These are phyloP conservation scores for Aspergillus heteromorphus DNA, from an alignment of 495 filamentous ascomycete species.

Conservation along the genomic window DNA sequence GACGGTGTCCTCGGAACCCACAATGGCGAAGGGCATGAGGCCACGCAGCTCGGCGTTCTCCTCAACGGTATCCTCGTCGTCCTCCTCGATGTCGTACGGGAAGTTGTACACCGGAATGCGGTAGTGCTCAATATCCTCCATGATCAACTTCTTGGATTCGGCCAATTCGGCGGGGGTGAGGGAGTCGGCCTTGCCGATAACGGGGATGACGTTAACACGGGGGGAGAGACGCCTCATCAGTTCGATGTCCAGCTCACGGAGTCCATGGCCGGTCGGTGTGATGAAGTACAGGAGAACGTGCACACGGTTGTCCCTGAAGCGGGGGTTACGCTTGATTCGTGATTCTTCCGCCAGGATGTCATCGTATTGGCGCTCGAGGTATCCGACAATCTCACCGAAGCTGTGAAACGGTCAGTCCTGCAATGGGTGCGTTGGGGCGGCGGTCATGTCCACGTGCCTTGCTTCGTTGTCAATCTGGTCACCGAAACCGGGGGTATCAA, in stretches of 20 bases:
- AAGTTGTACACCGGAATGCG: slow-evolving; percentile 99
- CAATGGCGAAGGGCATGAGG: slow-evolving; percentile 98
- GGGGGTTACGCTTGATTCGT: slow-evolving; percentile 99
- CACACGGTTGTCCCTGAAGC: slow-evolving; percentile 98
- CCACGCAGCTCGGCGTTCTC: slow-evolving; percentile 96
- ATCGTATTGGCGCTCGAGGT: slow-evolving; percentile 98
- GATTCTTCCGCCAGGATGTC: slow-evolving; percentile 98
- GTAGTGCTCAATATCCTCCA: slow-evolving; percentile 99
- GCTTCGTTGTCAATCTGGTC: slow-evolving; percentile 99
- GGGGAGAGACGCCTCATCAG: slow-evolving; percentile 98
- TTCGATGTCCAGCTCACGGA: slow-evolving; percentile 98
- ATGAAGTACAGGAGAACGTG: slow-evolving; percentile 99
- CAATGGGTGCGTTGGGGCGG: background rate
- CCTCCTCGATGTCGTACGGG: slow-evolving; percentile 98
- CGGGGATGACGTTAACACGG: slow-evolving; percentile 97
- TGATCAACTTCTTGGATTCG: slow-evolving; percentile 98
- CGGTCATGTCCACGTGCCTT: slow-evolving; percentile 54
- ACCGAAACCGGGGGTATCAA: slow-evolving; percentile 97
- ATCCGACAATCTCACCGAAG: slow-evolving; percentile 95
- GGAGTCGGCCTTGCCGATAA: slow-evolving; percentile 96
- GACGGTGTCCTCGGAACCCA: slow-evolving; percentile 90
- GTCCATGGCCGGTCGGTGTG: slow-evolving; percentile 94
- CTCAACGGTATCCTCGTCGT: slow-evolving; percentile 98
- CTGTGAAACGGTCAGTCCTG: slow-evolving; percentile 44
- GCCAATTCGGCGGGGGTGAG: slow-evolving; percentile 94